Evolutionary conservation across 106 monocot genomes (phyloP), one percentile per base, ranked within the genome.

Genomic region (Iris macrosiphon): DNA sequence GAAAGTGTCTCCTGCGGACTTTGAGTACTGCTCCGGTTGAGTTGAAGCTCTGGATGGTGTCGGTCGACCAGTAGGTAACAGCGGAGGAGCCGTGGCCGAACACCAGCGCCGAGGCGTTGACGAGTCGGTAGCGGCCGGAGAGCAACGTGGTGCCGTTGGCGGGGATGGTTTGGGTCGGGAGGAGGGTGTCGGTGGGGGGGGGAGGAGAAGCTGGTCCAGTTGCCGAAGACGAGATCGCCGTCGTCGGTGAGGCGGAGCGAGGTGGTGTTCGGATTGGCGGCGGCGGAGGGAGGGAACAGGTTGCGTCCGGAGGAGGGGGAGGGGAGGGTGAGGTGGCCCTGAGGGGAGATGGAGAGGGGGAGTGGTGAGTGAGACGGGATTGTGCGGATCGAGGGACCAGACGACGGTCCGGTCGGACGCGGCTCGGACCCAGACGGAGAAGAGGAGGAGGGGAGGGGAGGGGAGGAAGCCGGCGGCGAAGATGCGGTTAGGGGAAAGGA

Each of bases 381-480:
- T 1, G 10, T 14, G 32, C 11, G 31, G 59, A 34, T 58, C 34
- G 35, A 73, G 21, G 13, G 65, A 65, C 82, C 82, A 76, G 40
- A 75, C 57, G 14, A 44, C 23, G 31, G 65, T 57, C 7, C 48
- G 28, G 10, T 30, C 18, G 1, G 12, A 2, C 3, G 71, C 47
- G 22, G 3, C 21, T 2, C 18, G 40, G 26, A 88, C 56, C 77
- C 74, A 79, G 57, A 88, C 43, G 17, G 71, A 4, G 57, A 86
- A 86, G 50, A 53, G 2, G 53, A 34, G 67, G 32, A 29, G 31
- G 62, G 39, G 18, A 59, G 33, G 0, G 0, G 8, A 11, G 18
- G 56, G 5, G 12, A 23, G 57, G 75, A 88, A 88, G 16, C 82
- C 82, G 50, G 82, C 88, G 37, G 72, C 50, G 53, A 82, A 88